phyloP scores from a whole-genome alignment of 2,329 filamentous ascomycete genomes.

The Ciborinia camelliae region DNA sequence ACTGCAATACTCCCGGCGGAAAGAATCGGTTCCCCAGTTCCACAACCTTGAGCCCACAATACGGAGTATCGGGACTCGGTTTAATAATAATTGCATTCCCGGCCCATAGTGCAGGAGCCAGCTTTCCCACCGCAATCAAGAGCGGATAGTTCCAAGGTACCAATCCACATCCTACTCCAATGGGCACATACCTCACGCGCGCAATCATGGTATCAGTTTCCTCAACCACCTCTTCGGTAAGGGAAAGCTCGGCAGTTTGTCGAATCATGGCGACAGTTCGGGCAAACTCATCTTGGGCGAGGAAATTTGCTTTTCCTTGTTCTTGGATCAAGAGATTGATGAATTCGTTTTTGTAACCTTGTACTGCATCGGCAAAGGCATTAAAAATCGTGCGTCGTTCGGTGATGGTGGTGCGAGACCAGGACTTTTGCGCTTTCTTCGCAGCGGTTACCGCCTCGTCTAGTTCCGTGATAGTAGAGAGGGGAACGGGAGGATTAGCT shows the following conservation, averaged over 20 bases:
- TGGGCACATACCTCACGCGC: conserved; percentile 44
- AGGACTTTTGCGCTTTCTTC: conserved; percentile 45
- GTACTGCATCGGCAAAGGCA: conserved; percentile 41
- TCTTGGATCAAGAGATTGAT: conserved; percentile 44
- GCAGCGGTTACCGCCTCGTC: conserved; percentile 47
- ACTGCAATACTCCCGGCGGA: conserved; percentile 52
- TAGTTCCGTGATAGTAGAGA: conserved; percentile 43
- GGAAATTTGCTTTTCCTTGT: conserved; percentile 47
- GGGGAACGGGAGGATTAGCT: conserved; percentile 36
- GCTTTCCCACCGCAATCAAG: conserved; percentile 48
- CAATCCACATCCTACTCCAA: conserved; percentile 52
- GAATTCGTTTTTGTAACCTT: conserved; percentile 28
- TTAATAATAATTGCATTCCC: conserved; percentile 54
- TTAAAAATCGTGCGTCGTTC: conserved; percentile 41
- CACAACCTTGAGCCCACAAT: conserved; percentile 48
- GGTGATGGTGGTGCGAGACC: conserved; percentile 43
- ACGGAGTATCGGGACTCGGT: conserved; percentile 55
- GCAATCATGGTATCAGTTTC: conserved; percentile 35
- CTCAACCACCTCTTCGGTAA: conserved; percentile 17
- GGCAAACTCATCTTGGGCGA: conserved; percentile 23
- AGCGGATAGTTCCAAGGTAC: conserved; percentile 58
- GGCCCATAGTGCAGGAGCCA: conserved; percentile 47
- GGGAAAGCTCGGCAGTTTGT: conserved; percentile 1
- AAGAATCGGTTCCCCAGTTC: conserved; percentile 49
- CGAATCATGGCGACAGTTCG: conserved; percentile 19